These are phyloP conservation scores for Coemansia sp. DNA, from an alignment of 192 early-diverging fungal species.

Conservation along the genomic window DNA sequence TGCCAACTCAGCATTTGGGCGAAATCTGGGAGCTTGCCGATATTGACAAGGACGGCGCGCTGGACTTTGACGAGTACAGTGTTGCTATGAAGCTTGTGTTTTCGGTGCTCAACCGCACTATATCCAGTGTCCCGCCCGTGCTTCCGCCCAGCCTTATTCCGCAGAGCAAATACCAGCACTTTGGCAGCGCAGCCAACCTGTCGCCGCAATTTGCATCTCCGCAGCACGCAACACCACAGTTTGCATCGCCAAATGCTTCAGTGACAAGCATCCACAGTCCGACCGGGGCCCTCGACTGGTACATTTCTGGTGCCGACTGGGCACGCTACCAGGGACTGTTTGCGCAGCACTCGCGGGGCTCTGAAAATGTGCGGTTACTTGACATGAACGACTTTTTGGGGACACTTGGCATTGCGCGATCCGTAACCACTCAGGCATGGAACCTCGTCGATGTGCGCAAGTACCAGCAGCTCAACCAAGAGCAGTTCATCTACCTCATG, in stretches of 20 bases:
- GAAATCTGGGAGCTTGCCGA: slow-evolving; percentile 70
- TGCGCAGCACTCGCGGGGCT: slow-evolving; percentile 32
- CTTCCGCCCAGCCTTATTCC: slow-evolving; percentile 70
- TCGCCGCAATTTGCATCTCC: background rate
- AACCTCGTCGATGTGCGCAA: slow-evolving; percentile 52
- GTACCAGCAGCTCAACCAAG: slow-evolving; percentile 54
- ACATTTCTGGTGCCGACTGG: slow-evolving; percentile 37
- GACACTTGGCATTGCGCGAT: slow-evolving; percentile 35
- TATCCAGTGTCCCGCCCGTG: slow-evolving; percentile 56
- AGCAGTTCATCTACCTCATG: slow-evolving; percentile 53
- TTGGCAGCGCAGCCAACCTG: slow-evolving; percentile 10
- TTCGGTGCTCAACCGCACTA: slow-evolving; percentile 59
- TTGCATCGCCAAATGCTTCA: slow-evolving; percentile 5
- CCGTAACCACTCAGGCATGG: slow-evolving; percentile 42
- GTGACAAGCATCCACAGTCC: background rate
- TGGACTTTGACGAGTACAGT: slow-evolving; percentile 84
- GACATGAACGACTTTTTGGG: slow-evolving; percentile 51
- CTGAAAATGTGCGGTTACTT: slow-evolving; percentile 37
- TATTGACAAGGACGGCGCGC: slow-evolving; percentile 77
- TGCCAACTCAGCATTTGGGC: slow-evolving; percentile 48
- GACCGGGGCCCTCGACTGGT: slow-evolving; percentile 48
- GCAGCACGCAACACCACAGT: background rate
- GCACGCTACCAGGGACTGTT: slow-evolving; percentile 38
- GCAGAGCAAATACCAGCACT: slow-evolving; percentile 58
- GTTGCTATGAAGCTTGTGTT: slow-evolving; percentile 77